Evolutionary conservation across 2,329 filamentous ascomycete genomes (phyloP).

Genomic region (Leptographium galeiforme): DNA sequence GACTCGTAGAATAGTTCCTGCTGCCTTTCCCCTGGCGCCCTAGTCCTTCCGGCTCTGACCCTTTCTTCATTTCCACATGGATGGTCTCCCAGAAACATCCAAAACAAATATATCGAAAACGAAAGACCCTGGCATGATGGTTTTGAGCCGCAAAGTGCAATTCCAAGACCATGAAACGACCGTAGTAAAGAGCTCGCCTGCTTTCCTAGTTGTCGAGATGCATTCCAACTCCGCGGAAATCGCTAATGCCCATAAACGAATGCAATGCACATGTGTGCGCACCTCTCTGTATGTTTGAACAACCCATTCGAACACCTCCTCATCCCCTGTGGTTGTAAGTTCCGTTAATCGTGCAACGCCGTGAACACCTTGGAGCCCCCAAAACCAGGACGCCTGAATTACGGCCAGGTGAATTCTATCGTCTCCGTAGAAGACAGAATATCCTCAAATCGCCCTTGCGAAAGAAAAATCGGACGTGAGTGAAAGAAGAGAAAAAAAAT

Average conservation of each 20-base stretch:
- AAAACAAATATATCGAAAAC: slow-evolving; percentile 1
- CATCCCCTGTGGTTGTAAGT: background rate
- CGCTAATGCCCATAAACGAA: slow-evolving; percentile 9
- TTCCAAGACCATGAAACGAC: slow-evolving; percentile 4
- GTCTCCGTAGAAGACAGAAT: background rate
- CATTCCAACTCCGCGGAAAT: slow-evolving; percentile 4
- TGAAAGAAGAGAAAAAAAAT: background rate
- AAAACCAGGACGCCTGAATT: background rate
- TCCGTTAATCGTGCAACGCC: background rate
- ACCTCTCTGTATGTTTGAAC: slow-evolving; percentile 5
- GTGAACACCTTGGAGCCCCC: background rate
- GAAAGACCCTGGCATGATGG: background rate
- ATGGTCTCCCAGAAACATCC: slow-evolving; percentile 3
- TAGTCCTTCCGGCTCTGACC: background rate
- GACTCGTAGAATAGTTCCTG: background rate
- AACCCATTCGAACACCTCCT: background rate
- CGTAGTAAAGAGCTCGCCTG: slow-evolving; percentile 1
- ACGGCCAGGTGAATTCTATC: background rate
- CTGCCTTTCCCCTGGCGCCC: background rate
- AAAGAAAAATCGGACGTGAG: background rate
- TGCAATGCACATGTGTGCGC: slow-evolving; percentile 8
- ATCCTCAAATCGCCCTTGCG: background rate
- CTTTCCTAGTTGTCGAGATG: slow-evolving; percentile 5
- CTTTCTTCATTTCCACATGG: background rate
- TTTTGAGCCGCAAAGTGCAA: background rate